phyloP scores from a whole-genome alignment of 2,329 filamentous ascomycete species.

The Endocalyx cinctus region DNA sequence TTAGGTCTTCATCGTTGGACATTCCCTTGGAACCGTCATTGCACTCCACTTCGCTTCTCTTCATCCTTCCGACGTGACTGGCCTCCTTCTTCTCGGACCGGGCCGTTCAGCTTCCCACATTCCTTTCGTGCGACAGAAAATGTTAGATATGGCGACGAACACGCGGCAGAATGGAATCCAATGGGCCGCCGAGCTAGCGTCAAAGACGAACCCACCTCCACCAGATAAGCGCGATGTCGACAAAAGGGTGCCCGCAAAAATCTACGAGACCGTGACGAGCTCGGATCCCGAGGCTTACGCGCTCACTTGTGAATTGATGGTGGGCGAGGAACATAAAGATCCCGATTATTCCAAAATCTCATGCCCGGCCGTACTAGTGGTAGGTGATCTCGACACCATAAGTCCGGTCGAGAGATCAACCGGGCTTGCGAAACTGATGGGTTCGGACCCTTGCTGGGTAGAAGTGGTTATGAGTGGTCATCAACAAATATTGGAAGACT shows the following conservation, averaged over 20 bases:
- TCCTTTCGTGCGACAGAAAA: constrained; percentile 24
- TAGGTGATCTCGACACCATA: constrained; percentile 27
- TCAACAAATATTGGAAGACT: constrained; percentile 9
- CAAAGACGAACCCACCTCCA: constrained; percentile 24
- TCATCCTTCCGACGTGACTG: constrained; percentile 18
- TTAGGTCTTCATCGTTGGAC: constrained; percentile 24
- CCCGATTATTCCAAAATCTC: constrained; percentile 26
- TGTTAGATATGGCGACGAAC: constrained; percentile 22
- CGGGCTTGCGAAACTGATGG: constrained; percentile 22
- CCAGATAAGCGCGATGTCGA: constrained; percentile 15
- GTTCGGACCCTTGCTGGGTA: constrained; percentile 9
- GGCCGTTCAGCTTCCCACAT: constrained; percentile 26
- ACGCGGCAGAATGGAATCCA: constrained; percentile 23
- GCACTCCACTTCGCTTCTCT: constrained; percentile 31
- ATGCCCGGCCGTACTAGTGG: constrained; percentile 25
- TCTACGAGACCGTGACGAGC: constrained; percentile 24
- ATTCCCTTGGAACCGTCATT: constrained; percentile 31
- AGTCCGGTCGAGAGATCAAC: constrained; percentile 21
- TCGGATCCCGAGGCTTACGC: constrained; percentile 29
- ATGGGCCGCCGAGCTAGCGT: constrained; percentile 21
- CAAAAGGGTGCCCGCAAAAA: constrained; percentile 9
- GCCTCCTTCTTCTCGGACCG: constrained; percentile 27
- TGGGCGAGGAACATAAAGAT: constrained; percentile 24
- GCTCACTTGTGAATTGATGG: constrained; percentile 24
- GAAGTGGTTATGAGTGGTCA: constrained; percentile 18